Base-by-base conservation (phyloP, 2,329 filamentous ascomycete species). In the Diaporthe destruens region DNA sequence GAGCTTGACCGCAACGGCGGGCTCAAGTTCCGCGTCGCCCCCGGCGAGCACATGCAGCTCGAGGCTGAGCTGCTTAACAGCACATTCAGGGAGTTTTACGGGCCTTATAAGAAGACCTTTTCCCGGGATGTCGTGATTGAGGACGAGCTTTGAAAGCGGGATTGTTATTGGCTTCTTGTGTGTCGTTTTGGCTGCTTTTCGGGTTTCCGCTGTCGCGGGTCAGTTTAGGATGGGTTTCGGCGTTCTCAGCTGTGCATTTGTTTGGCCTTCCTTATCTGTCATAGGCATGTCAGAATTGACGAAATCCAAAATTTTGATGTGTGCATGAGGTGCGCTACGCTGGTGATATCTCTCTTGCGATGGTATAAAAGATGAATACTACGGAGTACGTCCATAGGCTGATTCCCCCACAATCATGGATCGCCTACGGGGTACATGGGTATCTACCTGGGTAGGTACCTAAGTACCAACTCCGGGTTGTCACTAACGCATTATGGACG, bases 11-110 rank as follows among this genome's bases (percentile, higher is more conserved):
- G 92, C 80, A 93, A 93, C 84, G 94, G 92, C 3, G 93, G 89
- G 1, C 84, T 99, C 77, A 88, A 91, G 71, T 98, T 98, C 82
- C 86, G 90, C 80, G 91, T 86, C 2, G 88, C 91, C 0, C 86
- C 91, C 6, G 96, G 96, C 0, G 89, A 89, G 32, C 96, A 99
- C 84, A 98, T 99, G 95, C 84, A 91, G 74, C 84, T 98, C 74
- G 83, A 85, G 0, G 90, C 94, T 14, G 85, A 92, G 76, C 81
- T 92, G 39, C 80, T 98, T 78, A 87, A 84, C 73, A 85, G 89
- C 61, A 87, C 90, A 3, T 94, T 97, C 78, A 81, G 81, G 66
- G 87, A 89, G 76, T 94, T 90, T 78, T 93, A 93, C 78, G 91
- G 92, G 3, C 87, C 87, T 0, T 79, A 81, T 71, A 82, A 82